Evolutionary conservation across 768 basidiomycete species (phyloP).

Genomic region (Ramaria sp.): DNA sequence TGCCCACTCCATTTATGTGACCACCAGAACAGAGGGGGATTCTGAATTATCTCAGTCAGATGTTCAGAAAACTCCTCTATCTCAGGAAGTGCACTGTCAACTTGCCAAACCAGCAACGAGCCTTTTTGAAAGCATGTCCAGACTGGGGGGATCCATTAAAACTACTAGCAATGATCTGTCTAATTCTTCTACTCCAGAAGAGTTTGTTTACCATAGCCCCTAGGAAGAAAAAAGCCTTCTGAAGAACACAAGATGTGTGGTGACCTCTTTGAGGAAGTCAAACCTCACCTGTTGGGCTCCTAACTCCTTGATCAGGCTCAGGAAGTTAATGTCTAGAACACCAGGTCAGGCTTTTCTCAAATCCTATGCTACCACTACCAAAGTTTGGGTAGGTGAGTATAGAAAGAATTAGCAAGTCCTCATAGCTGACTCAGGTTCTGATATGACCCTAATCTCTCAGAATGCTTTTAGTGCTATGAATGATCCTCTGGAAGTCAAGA

Average conservation of each 20-base stretch:
- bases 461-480: conserved; percentile 3
- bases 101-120: too few species aligned
- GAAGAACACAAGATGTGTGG: background rate
- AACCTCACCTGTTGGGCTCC: background rate
- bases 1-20: too few species aligned
- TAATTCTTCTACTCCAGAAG: too few species aligned
- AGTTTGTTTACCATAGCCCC: background rate
- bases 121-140: too few species aligned
- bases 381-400: conserved; percentile 5
- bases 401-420: conserved; percentile 4
- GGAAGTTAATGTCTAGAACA: conserved; percentile 14
- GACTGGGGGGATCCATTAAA: conserved; percentile 9
- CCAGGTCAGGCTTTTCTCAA: conserved; percentile 26
- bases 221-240: background rate
- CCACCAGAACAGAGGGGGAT: too few species aligned
- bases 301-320: background rate
- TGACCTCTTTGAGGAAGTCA: background rate
- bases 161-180: background rate
- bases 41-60: too few species aligned
- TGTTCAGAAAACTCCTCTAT: too few species aligned
- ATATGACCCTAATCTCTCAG: conserved; percentile 26
- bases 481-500: conserved; percentile 12
- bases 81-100: too few species aligned
- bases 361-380: conserved; percentile 17
- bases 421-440: conserved; percentile 24